Evolutionary conservation across 208 protist genomes (phyloP).

Genomic region (Leishmania braziliensis): DNA sequence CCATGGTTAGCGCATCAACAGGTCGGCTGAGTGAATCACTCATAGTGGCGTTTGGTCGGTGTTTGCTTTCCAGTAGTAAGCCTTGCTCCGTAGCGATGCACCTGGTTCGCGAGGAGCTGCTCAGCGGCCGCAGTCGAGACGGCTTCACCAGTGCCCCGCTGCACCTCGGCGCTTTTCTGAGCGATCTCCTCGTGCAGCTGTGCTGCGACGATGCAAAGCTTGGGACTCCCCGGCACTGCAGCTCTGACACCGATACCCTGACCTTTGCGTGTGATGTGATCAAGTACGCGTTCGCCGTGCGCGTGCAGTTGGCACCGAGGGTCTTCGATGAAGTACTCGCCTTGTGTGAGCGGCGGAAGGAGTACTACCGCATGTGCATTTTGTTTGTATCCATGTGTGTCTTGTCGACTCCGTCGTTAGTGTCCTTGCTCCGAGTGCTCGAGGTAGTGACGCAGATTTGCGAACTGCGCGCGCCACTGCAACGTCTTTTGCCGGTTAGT

Average conservation of each 20-base stretch:
- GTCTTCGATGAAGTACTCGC: conserved; percentile 69
- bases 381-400: conserved; percentile 77
- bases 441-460: conserved; percentile 43
- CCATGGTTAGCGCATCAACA: conserved; percentile 44
- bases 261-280: conserved; percentile 66
- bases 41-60: conserved; percentile 67
- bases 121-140: conserved; percentile 57
- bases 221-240: not conserved
- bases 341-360: conserved; percentile 47
- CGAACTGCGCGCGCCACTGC: conserved; percentile 20
- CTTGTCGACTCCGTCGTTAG: conserved; percentile 58
- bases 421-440: conserved; percentile 48
- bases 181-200: conserved; percentile 69
- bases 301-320: conserved; percentile 42
- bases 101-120: conserved; percentile 71
- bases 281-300: conserved; percentile 62
- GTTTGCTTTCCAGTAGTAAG: conserved; percentile 49
- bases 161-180: conserved; percentile 75
- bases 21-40: conserved; percentile 48
- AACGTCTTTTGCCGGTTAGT: conserved; percentile 25
- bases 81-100: conserved; percentile 37
- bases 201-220: conserved; percentile 19
- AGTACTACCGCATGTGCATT: conserved; percentile 59
- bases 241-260: conserved; percentile 31
- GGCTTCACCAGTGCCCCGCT: conserved; percentile 22